These are phyloP conservation scores for Suillus bovinus DNA, from an alignment of 768 basidiomycete species.

Conservation along the genomic window DNA sequence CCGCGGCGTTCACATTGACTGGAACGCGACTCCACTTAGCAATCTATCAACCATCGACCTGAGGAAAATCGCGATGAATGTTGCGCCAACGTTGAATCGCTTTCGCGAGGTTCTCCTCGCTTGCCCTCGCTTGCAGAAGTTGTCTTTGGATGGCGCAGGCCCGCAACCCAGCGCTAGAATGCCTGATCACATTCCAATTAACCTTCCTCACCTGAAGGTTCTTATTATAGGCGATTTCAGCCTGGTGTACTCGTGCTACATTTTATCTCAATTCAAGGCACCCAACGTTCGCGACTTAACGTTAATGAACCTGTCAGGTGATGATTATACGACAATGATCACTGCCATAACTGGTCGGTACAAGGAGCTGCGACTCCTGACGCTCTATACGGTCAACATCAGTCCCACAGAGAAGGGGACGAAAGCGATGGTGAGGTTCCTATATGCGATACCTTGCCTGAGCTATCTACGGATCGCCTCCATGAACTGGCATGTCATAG, in stretches of 20 bases:
- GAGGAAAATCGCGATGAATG: slow-evolving; percentile 55
- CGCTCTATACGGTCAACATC: slow-evolving; percentile 48
- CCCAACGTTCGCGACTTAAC: slow-evolving; percentile 60
- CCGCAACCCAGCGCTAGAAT: slow-evolving; percentile 38
- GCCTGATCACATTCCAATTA: slow-evolving; percentile 39
- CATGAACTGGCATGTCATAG: slow-evolving; percentile 42
- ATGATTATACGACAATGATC: slow-evolving; percentile 54
- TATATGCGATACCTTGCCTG: slow-evolving; percentile 59
- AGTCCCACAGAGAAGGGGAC: slow-evolving; percentile 24
- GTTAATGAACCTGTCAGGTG: slow-evolving; percentile 51
- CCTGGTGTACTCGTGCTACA: slow-evolving; percentile 45
- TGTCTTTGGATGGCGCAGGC: slow-evolving; percentile 65
- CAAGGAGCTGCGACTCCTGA: slow-evolving; percentile 54
- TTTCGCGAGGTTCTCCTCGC: slow-evolving; percentile 54
- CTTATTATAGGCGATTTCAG: slow-evolving; percentile 61
- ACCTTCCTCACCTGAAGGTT: slow-evolving; percentile 49
- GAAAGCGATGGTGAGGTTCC: slow-evolving; percentile 45
- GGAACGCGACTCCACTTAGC: slow-evolving; percentile 44
- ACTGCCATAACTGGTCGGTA: slow-evolving; percentile 46
- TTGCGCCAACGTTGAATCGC: slow-evolving; percentile 47
- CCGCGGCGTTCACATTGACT: slow-evolving; percentile 64
- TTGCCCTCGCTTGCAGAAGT: slow-evolving; percentile 51
- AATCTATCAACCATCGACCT: slow-evolving; percentile 69
- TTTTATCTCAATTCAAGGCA: slow-evolving; percentile 51
- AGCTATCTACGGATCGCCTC: slow-evolving; percentile 50